Evolutionary conservation across 768 basidiomycete species (phyloP).

Genomic region (Agaricus bisporus): DNA sequence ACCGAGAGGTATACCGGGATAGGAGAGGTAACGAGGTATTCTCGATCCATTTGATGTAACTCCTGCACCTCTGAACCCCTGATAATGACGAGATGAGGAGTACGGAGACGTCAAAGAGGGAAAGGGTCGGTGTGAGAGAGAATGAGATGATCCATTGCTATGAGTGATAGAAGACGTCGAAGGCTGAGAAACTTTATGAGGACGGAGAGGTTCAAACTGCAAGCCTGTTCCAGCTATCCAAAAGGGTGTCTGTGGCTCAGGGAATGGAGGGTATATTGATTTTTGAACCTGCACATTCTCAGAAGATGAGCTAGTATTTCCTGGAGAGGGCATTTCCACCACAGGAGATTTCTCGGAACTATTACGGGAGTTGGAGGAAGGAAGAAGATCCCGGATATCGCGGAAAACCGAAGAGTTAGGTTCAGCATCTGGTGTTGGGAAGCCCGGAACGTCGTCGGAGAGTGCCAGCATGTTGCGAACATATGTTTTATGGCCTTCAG

Average conservation of each 20-base stretch:
- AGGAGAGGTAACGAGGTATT: background rate
- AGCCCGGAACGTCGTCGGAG: too few relatives aligned
- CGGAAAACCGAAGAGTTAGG: background rate
- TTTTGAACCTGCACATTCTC: background rate
- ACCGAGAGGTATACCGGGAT: background rate
- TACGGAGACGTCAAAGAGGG: background rate
- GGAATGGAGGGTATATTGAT: background rate
- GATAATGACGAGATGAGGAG: background rate
- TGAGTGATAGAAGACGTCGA: background rate
- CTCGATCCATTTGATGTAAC: background rate
- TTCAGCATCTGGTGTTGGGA: background rate
- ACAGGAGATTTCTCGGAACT: too few relatives aligned
- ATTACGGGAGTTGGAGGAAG: too few relatives aligned
- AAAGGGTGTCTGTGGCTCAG: background rate
- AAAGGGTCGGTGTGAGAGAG: background rate
- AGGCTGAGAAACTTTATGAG: background rate
- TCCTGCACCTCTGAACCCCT: background rate
- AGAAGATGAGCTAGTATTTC: background rate
- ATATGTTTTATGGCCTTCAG: too few relatives aligned
- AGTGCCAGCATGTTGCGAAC: too few relatives aligned
- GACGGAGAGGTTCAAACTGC: slow-evolving; percentile 2
- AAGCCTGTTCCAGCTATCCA: slow-evolving; percentile 1
- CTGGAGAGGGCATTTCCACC: too few relatives aligned
- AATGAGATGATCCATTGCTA: background rate
- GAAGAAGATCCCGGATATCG: too few relatives aligned